Percentiles rank a stretch among this genome's conserved stretches.
These are phyloP conservation scores for Selaginella moellendorffii DNA, from an alignment of 75 land plant species.

Conservation along the genomic window DNA sequence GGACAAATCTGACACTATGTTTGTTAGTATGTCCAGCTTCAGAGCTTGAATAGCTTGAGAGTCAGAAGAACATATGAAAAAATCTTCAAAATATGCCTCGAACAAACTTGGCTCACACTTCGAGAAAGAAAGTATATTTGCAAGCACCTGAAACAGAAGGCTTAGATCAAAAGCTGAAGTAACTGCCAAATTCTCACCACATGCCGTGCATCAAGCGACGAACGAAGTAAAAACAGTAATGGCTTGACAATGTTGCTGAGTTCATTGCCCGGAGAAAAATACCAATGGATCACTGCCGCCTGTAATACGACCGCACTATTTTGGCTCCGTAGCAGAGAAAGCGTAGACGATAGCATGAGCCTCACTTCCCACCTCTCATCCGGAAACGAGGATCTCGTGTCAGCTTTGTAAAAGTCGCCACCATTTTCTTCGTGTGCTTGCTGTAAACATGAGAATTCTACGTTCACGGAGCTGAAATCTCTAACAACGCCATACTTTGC, in stretches of 20 bases:
- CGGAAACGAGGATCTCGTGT: slow-evolving; percentile 12
- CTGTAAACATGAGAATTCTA: not conserved
- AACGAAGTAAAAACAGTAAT: slow-evolving; percentile 69
- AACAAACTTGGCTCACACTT: slow-evolving; percentile 56
- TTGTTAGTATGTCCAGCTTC: slow-evolving; percentile 77
- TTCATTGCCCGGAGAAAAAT: slow-evolving; percentile 52
- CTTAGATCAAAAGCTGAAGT: not conserved
- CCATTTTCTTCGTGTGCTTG: not conserved
- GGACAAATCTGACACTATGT: slow-evolving; percentile 70
- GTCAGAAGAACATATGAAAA: slow-evolving; percentile 57
- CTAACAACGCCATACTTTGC: slow-evolving; percentile 55
- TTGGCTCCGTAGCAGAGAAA: slow-evolving; percentile 77
- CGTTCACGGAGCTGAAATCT: slow-evolving; percentile 4
- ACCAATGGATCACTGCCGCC: slow-evolving; percentile 87
- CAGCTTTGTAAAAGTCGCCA: slow-evolving; percentile 18
- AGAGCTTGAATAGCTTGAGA: slow-evolving; percentile 49
- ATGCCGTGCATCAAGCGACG: slow-evolving; percentile 73
- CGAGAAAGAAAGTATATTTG: slow-evolving; percentile 67
- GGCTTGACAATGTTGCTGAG: slow-evolving; percentile 68
- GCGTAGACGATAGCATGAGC: slow-evolving; percentile 63
- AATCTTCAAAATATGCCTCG: slow-evolving; percentile 62
- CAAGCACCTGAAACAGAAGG: slow-evolving; percentile 49
- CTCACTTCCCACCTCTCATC: slow-evolving; percentile 10
- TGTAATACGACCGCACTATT: slow-evolving; percentile 97
- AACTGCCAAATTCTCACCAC: slow-evolving; percentile 41